A percentile compares a stretch with the other conserved stretches of the same genome.
Evolutionary conservation across 1,284 basidiomycete genomes (phyloP).

Genomic region (Ustilago trichophora): DNA sequence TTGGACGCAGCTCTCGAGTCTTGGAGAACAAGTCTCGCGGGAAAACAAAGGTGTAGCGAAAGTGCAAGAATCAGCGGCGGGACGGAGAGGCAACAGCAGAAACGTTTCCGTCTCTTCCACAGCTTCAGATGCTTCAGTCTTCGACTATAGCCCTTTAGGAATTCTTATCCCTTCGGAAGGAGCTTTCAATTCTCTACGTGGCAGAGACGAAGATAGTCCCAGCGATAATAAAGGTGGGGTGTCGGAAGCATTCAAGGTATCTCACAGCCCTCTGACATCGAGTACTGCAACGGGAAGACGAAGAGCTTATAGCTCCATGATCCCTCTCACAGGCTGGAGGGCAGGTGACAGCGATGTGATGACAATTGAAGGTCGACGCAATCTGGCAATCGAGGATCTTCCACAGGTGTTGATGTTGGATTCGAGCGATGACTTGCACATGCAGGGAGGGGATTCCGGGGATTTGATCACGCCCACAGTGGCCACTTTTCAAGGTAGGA

Average conservation of each 20-base stretch:
- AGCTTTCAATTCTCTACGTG: background rate
- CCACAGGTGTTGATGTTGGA: conserved; percentile 18
- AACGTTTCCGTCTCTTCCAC: conserved; percentile 11
- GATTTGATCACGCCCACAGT: conserved; percentile 28
- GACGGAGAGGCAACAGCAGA: background rate
- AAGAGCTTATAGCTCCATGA: conserved; percentile 30
- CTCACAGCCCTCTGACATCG: too few relatives aligned
- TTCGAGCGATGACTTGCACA: background rate
- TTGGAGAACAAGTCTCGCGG: conserved; percentile 16
- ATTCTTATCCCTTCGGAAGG: conserved; percentile 17
- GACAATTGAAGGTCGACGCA: background rate
- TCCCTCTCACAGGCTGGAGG: conserved; percentile 30
- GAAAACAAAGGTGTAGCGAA: too few relatives aligned
- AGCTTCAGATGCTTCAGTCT: conserved; percentile 18
- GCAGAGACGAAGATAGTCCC: too few relatives aligned
- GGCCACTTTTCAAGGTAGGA: conserved; percentile 16
- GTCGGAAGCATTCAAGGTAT: too few relatives aligned
- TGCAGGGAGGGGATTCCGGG: background rate
- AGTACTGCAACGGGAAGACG: too few relatives aligned
- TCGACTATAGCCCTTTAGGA: conserved; percentile 24
- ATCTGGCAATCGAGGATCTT: background rate
- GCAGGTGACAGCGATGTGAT: conserved; percentile 10
- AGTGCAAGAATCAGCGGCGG: too few relatives aligned
- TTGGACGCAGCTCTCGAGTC: conserved; percentile 20
- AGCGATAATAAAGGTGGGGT: background rate